Evolutionary conservation across 2,329 filamentous ascomycete species (phyloP).

Genomic region (Cercospora canescens): DNA sequence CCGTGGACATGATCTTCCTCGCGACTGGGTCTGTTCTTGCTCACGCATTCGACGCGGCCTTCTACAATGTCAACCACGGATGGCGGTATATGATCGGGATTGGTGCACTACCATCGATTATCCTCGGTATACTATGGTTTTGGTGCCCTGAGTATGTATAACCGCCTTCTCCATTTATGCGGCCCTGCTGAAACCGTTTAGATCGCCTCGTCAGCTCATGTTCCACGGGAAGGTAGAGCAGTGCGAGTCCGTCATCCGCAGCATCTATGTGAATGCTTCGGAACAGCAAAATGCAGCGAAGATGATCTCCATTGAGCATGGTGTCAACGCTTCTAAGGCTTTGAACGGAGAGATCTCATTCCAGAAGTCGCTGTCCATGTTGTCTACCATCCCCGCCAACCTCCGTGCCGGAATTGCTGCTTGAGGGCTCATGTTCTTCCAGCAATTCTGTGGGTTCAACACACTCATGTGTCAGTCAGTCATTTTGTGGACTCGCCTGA

Average conservation of each 20-base stretch:
- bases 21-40: constrained; percentile 36
- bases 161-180: background rate
- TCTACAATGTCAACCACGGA: constrained; percentile 36
- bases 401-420: constrained; percentile 78
- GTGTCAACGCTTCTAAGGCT: constrained; percentile 35
- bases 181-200: background rate
- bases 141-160: constrained; percentile 33
- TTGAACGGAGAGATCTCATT: constrained; percentile 33
- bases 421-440: constrained; percentile 80
- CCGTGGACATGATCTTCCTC: constrained; percentile 41
- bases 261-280: constrained; percentile 36
- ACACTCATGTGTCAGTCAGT: constrained; percentile 51
- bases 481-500: no score
- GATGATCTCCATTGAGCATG: constrained; percentile 29
- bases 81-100: constrained; percentile 39
- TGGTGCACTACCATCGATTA: constrained; percentile 38
- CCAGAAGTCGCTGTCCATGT: constrained; percentile 33
- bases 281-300: constrained; percentile 27
- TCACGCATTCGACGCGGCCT: constrained; percentile 37
- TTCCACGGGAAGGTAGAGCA: constrained; percentile 38
- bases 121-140: constrained; percentile 37
- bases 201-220: constrained; percentile 41
- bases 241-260: constrained; percentile 37
- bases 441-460: constrained; percentile 60
- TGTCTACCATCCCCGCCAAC: constrained; percentile 52